Conservation (phyloP, 306 rosid genomes). For the Adenanthera pavonina region DNA sequence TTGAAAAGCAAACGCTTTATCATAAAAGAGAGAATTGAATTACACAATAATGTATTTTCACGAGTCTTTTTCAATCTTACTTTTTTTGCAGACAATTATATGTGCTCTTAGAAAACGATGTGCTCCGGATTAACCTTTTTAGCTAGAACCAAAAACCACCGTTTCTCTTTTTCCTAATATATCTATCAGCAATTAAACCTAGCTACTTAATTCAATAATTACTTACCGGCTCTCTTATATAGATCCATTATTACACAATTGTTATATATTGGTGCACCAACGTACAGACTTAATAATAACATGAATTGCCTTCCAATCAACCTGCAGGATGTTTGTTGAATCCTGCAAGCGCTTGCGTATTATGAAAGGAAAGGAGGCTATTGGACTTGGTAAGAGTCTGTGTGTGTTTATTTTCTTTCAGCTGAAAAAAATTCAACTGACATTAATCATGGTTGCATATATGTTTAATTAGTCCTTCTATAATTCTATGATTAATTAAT, state of each 20-base stretch:
- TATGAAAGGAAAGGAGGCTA: slow-evolving; percentile 95
- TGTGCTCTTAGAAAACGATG: neutral
- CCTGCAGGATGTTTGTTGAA: slow-evolving; percentile 84
- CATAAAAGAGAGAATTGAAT: neutral
- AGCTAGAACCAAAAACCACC: neutral
- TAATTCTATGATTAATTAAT: neutral
- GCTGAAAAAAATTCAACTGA: neutral
- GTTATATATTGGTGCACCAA: neutral
- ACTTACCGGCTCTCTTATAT: neutral
- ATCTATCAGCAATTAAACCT: neutral
- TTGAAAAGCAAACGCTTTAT: neutral
- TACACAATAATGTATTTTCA: neutral
- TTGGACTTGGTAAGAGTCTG: slow-evolving; percentile 74
- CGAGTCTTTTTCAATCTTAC: neutral
- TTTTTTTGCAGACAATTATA: neutral
- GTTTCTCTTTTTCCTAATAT: neutral
- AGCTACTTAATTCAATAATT: too few relatives aligned
- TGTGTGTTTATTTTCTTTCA: neutral
- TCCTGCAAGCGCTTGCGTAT: slow-evolving; percentile 94
- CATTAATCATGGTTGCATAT: slow-evolving; percentile 11
- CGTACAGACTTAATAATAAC: neutral
- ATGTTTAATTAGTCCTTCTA: neutral
- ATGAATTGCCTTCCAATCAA: slow-evolving; percentile 6
- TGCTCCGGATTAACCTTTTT: neutral
- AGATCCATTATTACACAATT: neutral